These are phyloP conservation scores for Colletotrichum orchidophilum DNA, from an alignment of 2,329 filamentous ascomycete species.

Conservation along the genomic window DNA sequence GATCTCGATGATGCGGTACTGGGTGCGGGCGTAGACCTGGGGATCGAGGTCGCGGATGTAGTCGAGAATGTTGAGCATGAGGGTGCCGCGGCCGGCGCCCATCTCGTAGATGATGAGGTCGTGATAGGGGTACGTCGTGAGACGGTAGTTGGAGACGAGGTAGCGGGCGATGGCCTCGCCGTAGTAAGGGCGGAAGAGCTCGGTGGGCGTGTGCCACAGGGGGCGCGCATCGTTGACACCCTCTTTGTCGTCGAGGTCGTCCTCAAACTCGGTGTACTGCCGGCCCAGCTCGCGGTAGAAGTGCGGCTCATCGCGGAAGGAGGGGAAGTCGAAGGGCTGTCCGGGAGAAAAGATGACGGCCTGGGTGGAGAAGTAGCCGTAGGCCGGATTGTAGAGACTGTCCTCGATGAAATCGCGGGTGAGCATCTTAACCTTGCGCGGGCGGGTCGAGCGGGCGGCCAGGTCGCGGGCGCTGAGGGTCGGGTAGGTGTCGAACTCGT, in stretches of 20 bases:
- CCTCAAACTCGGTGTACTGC: conserved; percentile 91
- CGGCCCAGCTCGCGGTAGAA: conserved; percentile 82
- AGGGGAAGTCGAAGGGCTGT: conserved; percentile 87
- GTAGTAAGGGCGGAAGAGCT: conserved; percentile 96
- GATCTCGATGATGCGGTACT: conserved; percentile 97
- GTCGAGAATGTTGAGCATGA: conserved; percentile 98
- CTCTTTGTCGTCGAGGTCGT: conserved; percentile 78
- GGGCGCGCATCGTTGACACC: conserved; percentile 79
- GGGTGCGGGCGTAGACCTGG: conserved; percentile 91
- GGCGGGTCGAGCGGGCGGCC: conserved; percentile 76
- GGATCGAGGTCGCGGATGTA: conserved; percentile 91
- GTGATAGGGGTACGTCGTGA: conserved; percentile 93
- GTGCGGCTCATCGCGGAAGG: conserved; percentile 82
- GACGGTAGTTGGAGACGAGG: conserved; percentile 93
- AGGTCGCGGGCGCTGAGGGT: conserved; percentile 86
- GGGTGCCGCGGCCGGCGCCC: conserved; percentile 94
- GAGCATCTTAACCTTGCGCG: conserved; percentile 93
- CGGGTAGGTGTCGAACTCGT: conserved; percentile 85
- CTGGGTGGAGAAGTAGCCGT: conserved; percentile 96
- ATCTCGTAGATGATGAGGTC: conserved; percentile 99
- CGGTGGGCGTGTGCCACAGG: conserved; percentile 97
- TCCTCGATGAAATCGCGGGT: conserved; percentile 98
- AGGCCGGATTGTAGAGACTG: conserved; percentile 92
- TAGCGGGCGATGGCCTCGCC: conserved; percentile 98
- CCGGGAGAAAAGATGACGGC: conserved; percentile 95